Percentiles rank a stretch among this genome's conserved stretches.
Evolutionary conservation across 2,329 filamentous ascomycete genomes (phyloP).

Genomic region (Fusarium mundagurra): DNA sequence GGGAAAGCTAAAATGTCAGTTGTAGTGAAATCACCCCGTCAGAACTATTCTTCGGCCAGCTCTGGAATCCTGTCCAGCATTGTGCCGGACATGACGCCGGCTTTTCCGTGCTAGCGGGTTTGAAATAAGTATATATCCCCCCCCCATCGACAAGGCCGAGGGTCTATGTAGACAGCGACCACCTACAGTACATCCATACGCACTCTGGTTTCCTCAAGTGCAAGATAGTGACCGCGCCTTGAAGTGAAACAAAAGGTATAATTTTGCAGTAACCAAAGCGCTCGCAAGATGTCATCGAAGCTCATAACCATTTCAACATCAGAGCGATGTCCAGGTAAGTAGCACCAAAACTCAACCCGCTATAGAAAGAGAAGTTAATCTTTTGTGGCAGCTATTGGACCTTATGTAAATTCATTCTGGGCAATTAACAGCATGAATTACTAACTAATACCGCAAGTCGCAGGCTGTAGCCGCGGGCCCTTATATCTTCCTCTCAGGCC

Average conservation of each 20-base stretch:
- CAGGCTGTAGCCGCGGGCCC: not conserved
- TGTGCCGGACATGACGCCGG: not conserved
- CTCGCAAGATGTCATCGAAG: not conserved
- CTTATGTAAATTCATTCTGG: not conserved
- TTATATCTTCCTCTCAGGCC: not conserved
- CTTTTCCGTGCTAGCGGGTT: not conserved
- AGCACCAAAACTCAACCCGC: not conserved
- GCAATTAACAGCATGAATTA: not conserved
- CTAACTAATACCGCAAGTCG: not conserved
- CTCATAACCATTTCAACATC: not conserved
- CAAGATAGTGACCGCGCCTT: not conserved
- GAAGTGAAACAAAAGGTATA: not conserved
- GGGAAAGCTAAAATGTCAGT: not conserved
- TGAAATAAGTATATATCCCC: not conserved
- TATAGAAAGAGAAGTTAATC: not conserved
- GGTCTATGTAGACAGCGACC: not conserved
- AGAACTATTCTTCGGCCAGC: no score
- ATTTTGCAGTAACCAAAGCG: accelerated
- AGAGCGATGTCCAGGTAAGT: not conserved
- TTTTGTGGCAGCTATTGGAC: not conserved
- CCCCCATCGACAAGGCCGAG: not conserved
- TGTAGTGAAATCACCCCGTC: accelerated
- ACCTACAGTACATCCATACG: not conserved
- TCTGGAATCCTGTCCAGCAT: accelerated
- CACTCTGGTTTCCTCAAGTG: not conserved